Evolutionary conservation across 2,329 filamentous ascomycete species (phyloP).

Genomic region (Verruconis gallopava): DNA sequence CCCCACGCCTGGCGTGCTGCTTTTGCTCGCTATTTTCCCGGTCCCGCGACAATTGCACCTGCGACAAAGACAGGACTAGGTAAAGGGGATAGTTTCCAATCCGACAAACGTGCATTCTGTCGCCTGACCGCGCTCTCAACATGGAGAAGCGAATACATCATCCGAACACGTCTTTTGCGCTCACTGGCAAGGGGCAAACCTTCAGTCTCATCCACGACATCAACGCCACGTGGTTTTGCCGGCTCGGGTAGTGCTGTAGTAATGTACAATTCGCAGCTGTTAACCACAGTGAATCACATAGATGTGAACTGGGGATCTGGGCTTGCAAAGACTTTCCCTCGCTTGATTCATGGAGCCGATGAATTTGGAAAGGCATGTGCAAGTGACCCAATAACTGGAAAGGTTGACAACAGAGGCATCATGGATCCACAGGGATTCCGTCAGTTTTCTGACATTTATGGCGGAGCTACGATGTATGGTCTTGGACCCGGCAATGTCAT

Average conservation of each 20-base stretch:
- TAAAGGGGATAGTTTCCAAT: constrained; percentile 38
- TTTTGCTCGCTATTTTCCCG: constrained; percentile 82
- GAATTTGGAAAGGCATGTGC: constrained; percentile 66
- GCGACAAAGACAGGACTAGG: constrained; percentile 32
- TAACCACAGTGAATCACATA: constrained; percentile 65
- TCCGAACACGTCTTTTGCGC: constrained; percentile 71
- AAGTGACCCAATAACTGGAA: constrained; percentile 67
- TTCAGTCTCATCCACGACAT: background rate
- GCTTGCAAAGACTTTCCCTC: constrained; percentile 55
- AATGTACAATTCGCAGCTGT: constrained; percentile 75
- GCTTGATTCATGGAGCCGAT: constrained; percentile 71
- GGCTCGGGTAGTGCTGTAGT: constrained; percentile 50
- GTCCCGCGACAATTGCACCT: constrained; percentile 36
- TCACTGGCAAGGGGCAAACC: constrained; percentile 76
- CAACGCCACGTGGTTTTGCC: constrained; percentile 1
- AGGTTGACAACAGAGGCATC: constrained; percentile 69
- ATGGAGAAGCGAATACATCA: constrained; percentile 91
- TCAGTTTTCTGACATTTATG: constrained; percentile 66
- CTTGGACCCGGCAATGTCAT: constrained; percentile 62
- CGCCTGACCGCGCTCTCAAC: constrained; percentile 74
- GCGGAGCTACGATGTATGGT: constrained; percentile 63
- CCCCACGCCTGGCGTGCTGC: constrained; percentile 90
- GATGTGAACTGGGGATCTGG: constrained; percentile 63
- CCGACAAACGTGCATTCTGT: constrained; percentile 67
- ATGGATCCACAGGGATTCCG: constrained; percentile 57